A percentile compares a stretch with the other conserved stretches of the same genome.
Evolutionary conservation across 2,329 filamentous ascomycete genomes (phyloP).

Genomic region (Neopestalotiopsis sp.): DNA sequence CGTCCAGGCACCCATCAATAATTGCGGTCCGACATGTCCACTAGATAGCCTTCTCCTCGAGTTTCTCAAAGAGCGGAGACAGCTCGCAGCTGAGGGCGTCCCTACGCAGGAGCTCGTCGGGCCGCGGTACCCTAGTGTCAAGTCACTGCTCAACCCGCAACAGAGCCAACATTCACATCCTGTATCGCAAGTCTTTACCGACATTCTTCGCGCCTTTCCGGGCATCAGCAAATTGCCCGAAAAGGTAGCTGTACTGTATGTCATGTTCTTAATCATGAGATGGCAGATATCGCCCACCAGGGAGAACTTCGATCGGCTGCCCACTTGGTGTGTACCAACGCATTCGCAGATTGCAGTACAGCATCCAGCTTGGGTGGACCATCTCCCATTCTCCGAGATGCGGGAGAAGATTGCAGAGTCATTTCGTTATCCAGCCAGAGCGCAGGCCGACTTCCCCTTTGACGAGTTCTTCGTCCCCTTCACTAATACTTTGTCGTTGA

Average conservation of each 20-base stretch:
- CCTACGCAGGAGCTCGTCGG: conserved; percentile 71
- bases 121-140: conserved; percentile 80
- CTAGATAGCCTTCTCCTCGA: conserved; percentile 81
- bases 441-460: conserved; percentile 61
- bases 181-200: conserved; percentile 83
- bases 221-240: conserved; percentile 80
- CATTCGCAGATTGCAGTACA: conserved; percentile 68
- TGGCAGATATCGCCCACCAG: conserved; percentile 83
- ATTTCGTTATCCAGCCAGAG: conserved; percentile 34
- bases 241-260: conserved; percentile 79
- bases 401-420: conserved; percentile 55
- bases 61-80: conserved; percentile 73
- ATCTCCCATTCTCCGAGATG: conserved; percentile 80
- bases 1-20: conserved; percentile 54
- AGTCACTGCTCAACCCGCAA: conserved; percentile 76
- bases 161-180: conserved; percentile 71
- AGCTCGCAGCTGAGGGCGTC: conserved; percentile 70
- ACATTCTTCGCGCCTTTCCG: conserved; percentile 84
- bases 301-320: conserved; percentile 80
- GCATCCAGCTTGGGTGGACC: conserved; percentile 84
- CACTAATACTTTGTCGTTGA: conserved; percentile 76
- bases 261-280: conserved; percentile 86
- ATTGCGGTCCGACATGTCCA: conserved; percentile 73
- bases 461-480: conserved; percentile 86
- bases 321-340: conserved; percentile 73